A percentile compares a stretch with the other conserved stretches of the same genome.
Conservation (phyloP, 768 basidiomycete genomes). For the Gymnopilus junonius region DNA sequence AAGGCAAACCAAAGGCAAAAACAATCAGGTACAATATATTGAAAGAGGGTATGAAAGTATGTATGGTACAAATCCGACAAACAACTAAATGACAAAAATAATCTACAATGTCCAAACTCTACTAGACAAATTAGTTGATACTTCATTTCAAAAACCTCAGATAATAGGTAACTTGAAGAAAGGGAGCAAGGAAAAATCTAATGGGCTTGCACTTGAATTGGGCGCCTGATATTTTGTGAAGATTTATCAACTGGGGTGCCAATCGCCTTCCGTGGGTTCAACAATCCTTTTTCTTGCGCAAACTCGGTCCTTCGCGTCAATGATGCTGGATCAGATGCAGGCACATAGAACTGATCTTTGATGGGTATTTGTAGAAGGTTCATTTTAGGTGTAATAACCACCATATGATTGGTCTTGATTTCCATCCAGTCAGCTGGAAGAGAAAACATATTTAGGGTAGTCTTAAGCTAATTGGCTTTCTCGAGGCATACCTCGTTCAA, state of each 20-base stretch:
- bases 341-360: slow-evolving; percentile 90
- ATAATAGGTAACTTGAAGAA: background rate
- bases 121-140: background rate
- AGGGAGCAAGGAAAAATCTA: background rate
- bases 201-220: slow-evolving; percentile 17
- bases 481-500: slow-evolving; percentile 74
- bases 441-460: too few species aligned
- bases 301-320: slow-evolving; percentile 77
- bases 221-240: slow-evolving; percentile 21
- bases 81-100: background rate
- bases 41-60: background rate
- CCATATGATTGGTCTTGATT: slow-evolving; percentile 95
- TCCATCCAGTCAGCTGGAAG: slow-evolving; percentile 95
- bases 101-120: background rate
- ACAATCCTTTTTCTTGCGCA: slow-evolving; percentile 85
- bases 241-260: slow-evolving; percentile 20
- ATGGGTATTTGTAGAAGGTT: slow-evolving; percentile 95
- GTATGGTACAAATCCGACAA: background rate
- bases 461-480: background rate
- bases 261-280: slow-evolving; percentile 56
- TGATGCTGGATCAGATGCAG: slow-evolving; percentile 79
- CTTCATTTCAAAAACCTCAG: background rate
- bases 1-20: background rate
- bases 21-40: slow-evolving; percentile 3
- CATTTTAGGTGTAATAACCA: slow-evolving; percentile 94